A percentile compares a stretch with the other conserved stretches of the same genome.
Evolutionary conservation across 139 green algal genomes (phyloP).

Genomic region (Closterium sp.): DNA sequence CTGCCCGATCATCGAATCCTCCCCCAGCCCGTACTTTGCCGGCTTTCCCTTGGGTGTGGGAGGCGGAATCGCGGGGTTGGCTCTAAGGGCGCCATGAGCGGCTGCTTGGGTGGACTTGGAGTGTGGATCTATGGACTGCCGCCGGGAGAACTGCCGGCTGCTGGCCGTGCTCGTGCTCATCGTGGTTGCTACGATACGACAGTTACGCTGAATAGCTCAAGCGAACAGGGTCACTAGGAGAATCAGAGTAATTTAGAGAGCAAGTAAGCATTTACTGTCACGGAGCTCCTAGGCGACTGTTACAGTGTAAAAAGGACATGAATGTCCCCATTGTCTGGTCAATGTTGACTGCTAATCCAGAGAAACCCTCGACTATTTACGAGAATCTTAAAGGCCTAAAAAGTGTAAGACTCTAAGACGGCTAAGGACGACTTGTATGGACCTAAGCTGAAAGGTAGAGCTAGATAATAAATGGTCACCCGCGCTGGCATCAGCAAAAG

Average conservation of each 20-base stretch:
- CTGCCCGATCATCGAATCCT: conserved; percentile 15
- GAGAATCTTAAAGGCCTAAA: background rate
- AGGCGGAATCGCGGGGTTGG: background rate
- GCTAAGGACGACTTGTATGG: background rate
- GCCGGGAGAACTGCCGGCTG: background rate
- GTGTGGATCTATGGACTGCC: background rate
- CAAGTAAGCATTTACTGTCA: background rate
- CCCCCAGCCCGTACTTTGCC: background rate
- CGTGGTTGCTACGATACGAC: background rate
- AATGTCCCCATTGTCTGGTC: background rate
- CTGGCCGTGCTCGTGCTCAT: background rate
- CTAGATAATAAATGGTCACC: background rate
- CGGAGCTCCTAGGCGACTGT: background rate
- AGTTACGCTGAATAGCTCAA: background rate
- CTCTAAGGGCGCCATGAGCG: background rate
- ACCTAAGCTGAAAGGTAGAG: background rate
- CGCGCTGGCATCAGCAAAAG: background rate
- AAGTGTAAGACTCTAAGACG: background rate
- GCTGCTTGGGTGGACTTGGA: background rate
- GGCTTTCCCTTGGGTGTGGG: background rate
- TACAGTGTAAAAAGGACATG: background rate
- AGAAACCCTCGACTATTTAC: background rate
- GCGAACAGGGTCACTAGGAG: background rate
- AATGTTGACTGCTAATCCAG: background rate
- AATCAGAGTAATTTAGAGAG: background rate